Evolutionary conservation across 2,329 filamentous ascomycete species (phyloP), one percentile per base, ranked within the genome.

Genomic region (Sporothrix dimorphospora): DNA sequence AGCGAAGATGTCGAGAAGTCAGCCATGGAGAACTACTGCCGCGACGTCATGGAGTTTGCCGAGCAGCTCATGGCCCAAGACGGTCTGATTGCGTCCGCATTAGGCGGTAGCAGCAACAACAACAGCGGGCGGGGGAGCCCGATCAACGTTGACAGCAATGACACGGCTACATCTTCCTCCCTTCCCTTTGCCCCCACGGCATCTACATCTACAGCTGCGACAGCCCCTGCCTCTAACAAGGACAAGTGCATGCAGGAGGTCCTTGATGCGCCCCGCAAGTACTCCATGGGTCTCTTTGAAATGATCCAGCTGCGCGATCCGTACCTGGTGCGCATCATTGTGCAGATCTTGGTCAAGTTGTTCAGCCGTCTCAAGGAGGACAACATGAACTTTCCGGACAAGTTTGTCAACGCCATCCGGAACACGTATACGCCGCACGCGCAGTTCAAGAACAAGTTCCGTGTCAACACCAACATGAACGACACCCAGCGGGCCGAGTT

Each of bases 1-100:
- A 94, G 93, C 75, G 84, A 88, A 16, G 87, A 87, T 4, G 73
- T 75, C 1, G 91, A 95, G 68, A 96, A 94, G 79, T 82, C 85
- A 24, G 85, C 89, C 70, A 94, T 99, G 93, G 91, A 94, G 77
- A 91, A 97, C 72, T 98, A 98, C 78, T 98, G 94, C 79, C 91
- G 96, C 75, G 94, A 97, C 78, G 92, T 93, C 16, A 99, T 99
- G 89, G 94, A 98, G 77, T 92, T 97, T 78, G 94, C 95, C 0
- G 93, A 97, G 78, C 87, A 88, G 47, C 86, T 97, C 1, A 92
- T 98, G 78, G 90, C 93, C 53, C 91, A 97, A 76, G 96, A 97
- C 79, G 91, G 90, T 68, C 87, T 98, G 72, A 90, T 99, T 74
- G 89, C 93, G 1, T 92, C 91, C 61, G 92, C 92, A 14, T 80